Percentiles rank a stretch among this genome's conserved stretches.
phyloP scores from a whole-genome alignment of 2,329 filamentous ascomycete species.

The Fusarium gaditjirri region DNA sequence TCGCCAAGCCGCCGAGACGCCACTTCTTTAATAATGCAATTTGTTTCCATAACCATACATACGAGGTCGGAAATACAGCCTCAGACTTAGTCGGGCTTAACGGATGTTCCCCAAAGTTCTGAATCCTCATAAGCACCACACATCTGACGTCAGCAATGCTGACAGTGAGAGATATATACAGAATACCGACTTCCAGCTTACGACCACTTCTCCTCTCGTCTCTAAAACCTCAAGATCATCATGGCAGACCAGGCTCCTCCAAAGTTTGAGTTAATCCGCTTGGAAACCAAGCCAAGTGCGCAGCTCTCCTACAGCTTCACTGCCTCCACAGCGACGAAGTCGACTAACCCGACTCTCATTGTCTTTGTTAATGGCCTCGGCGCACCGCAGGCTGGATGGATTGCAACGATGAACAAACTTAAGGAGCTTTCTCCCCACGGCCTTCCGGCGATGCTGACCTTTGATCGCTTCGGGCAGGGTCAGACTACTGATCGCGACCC shows the following conservation, averaged over 20 bases:
- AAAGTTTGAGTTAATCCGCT: constrained; percentile 3
- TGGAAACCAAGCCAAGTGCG: constrained; percentile 32
- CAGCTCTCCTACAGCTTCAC: constrained; percentile 34
- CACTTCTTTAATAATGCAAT: rapidly evolving
- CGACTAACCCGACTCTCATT: neutral
- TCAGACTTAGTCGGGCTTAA: neutral
- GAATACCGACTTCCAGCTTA: neutral
- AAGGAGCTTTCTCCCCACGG: neutral
- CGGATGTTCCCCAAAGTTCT: neutral
- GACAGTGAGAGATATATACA: neutral
- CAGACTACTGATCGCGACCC: constrained; percentile 56
- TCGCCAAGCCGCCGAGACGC: neutral
- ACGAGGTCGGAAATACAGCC: rapidly evolving
- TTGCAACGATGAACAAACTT: constrained; percentile 11
- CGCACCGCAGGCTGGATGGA: constrained; percentile 35
- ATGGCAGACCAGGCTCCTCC: neutral
- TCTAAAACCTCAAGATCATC: neutral
- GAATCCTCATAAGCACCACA: no score
- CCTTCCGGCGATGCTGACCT: constrained; percentile 59
- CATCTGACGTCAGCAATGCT: constrained; percentile 24
- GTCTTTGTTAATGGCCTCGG: constrained; percentile 42
- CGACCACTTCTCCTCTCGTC: rapidly evolving
- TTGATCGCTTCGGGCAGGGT: constrained; percentile 69
- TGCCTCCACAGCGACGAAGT: neutral
- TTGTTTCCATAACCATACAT: no score